Evolutionary conservation across 257 asterid species (phyloP), one percentile per base, ranked within the genome.

Genomic region (Henckelia pumila): DNA sequence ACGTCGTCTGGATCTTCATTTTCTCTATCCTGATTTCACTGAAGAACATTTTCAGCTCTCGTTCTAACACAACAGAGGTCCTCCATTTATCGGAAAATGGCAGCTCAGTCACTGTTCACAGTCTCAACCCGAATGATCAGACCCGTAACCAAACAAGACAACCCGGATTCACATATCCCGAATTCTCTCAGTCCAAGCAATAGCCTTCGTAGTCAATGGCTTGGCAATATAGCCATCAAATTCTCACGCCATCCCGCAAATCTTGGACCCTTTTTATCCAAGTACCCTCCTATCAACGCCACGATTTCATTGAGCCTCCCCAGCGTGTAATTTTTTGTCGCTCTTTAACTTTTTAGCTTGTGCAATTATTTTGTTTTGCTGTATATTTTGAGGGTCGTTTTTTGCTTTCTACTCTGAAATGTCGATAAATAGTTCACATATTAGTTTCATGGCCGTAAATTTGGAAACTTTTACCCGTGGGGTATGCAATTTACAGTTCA

Each of bases 221-320:
- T 81, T n/a, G 81, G 89, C 58, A 57, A 40, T 52, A 59, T 26
- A 9, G 56, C 83, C 62, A 61, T 40, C 69, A 70, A 71, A 59
- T 29, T 67, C 13, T 60, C 82, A 13, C 67, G 71, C 37, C 72
- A 67, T 5, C 61, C 71, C 67, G 63, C 67, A 49, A 83, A 62
- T 75, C 47, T 59, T 66, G 70, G 75, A 64, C 76, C 70, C 60
- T 33, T 75, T 75, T 40, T 57, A 57, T 40, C 65, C 58, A 76
- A 69, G 40, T 76, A 73, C 52, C 77, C 59, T n/a, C 65, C 77
- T n/a, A 76, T 81, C 57, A 81, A 65, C 61, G 87, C 86, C 29
- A 49, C 82, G 9, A 55, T 81, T 8, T 65, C 78, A 11, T 79
- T 73, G 55, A 81, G 84, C 74, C 87, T 83, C 59, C 95, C 95